Percentiles rank a stretch among this genome's conserved stretches.
These are phyloP conservation scores for Magnolia kwangsiensis DNA, from an alignment of 164 flowering plant genomes.

Conservation along the genomic window DNA sequence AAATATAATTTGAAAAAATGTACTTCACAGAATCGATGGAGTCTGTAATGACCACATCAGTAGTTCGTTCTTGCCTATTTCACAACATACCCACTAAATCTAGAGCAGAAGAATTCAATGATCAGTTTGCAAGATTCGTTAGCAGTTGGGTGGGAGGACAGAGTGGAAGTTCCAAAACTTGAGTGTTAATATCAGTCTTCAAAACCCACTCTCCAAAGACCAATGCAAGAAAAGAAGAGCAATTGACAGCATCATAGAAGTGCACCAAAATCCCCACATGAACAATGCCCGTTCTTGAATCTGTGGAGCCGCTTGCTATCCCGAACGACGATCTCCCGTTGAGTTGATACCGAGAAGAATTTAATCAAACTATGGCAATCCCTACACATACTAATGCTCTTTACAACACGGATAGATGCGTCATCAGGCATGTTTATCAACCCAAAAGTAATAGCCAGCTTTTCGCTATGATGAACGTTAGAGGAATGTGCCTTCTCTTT, in stretches of 20 bases:
- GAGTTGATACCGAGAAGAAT: constrained; percentile 41
- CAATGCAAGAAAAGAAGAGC: constrained; percentile 2
- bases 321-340: constrained; percentile 56
- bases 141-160: background rate
- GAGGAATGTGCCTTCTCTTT: constrained; percentile 21
- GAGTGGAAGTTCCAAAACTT: background rate
- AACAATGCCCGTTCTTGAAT: constrained; percentile 61
- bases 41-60: background rate
- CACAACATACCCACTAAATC: background rate
- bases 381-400: constrained; percentile 62
- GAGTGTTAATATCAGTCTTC: background rate
- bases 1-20: background rate
- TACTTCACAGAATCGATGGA: too few relatives aligned
- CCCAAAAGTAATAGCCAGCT: constrained; percentile 71
- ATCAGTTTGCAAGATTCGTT: background rate
- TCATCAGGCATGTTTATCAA: constrained; percentile 41
- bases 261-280: constrained; percentile 66
- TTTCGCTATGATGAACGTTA: constrained; percentile 64
- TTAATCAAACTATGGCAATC: constrained; percentile 70
- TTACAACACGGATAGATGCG: constrained; percentile 50
- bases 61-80: background rate
- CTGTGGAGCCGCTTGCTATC: constrained; percentile 76
- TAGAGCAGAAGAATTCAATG: background rate
- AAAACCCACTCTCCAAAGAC: background rate
- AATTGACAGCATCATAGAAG: constrained; percentile 1